phyloP scores from a whole-genome alignment of 192 early-diverging fungal genomes.

The Ambispora gerdemannii region DNA sequence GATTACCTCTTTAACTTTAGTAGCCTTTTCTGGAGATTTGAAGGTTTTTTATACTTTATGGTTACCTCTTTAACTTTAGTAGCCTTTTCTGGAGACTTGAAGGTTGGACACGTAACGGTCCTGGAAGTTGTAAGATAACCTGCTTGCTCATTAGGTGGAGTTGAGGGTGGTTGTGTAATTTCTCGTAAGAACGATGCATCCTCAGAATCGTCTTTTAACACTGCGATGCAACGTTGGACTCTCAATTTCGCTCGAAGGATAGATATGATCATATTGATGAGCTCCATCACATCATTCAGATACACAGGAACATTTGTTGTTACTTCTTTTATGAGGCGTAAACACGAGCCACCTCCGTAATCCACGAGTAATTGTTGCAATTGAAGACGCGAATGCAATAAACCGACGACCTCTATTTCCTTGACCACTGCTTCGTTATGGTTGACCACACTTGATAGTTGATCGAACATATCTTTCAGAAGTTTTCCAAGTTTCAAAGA shows the following conservation, averaged over 20 bases:
- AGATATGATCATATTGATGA: not conserved
- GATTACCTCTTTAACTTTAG: no score
- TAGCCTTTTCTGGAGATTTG: no score
- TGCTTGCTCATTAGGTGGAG: no score
- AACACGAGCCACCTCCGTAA: conserved; percentile 4
- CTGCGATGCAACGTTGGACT: conserved; percentile 1
- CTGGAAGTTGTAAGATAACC: no score
- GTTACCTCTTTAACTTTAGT: no score
- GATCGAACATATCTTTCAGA: not conserved
- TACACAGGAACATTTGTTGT: conserved; percentile 1
- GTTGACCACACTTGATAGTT: not conserved
- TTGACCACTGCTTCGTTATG: not conserved
- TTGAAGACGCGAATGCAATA: not conserved
- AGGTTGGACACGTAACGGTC: no score
- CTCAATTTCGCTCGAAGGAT: not conserved
- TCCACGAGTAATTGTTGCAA: not conserved
- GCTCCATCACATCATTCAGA: not conserved
- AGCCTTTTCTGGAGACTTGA: no score
- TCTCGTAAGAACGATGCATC: not conserved
- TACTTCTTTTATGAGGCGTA: not conserved
- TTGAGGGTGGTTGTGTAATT: not conserved
- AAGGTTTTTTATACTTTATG: no score
- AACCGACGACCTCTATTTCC: not conserved
- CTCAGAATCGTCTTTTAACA: not conserved
- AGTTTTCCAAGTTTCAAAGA: not conserved